Percentiles rank a stretch among this genome's conserved stretches.
Conservation (phyloP, 164 flowering plant genomes). For the Santalum album region DNA sequence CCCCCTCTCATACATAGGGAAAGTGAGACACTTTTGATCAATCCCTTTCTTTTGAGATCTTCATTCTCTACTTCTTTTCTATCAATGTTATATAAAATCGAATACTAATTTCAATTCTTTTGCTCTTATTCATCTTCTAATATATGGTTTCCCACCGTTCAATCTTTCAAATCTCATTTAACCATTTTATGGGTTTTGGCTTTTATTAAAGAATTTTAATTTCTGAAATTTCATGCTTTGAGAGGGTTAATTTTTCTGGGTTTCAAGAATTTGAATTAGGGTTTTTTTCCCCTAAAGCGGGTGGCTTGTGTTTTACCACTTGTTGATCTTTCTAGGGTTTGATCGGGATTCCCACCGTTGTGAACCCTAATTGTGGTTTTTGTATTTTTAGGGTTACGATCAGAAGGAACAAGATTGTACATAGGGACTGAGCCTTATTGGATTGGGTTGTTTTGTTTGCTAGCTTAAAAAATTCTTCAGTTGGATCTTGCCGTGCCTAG, state of each 20-base stretch:
- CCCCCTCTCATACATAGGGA: no score
- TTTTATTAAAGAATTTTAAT: background rate
- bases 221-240: background rate
- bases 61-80: no score
- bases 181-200: background rate
- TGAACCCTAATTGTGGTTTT: constrained; percentile 16
- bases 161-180: background rate
- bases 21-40: no score
- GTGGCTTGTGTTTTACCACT: background rate
- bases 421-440: constrained; percentile 5
- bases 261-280: background rate
- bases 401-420: background rate
- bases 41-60: no score
- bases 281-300: background rate
- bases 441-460: background rate
- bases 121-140: no score
- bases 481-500: constrained; percentile 1
- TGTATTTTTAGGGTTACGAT: constrained; percentile 11
- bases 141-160: no score
- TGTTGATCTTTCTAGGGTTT: constrained; percentile 12
- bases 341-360: constrained; percentile 11
- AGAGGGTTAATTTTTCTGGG: background rate
- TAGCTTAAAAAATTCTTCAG: no score
- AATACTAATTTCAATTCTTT: no score
- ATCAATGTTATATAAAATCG: no score